Evolutionary conservation across 345 rosid genomes (phyloP).

Genomic region (Arabis hirsuta): DNA sequence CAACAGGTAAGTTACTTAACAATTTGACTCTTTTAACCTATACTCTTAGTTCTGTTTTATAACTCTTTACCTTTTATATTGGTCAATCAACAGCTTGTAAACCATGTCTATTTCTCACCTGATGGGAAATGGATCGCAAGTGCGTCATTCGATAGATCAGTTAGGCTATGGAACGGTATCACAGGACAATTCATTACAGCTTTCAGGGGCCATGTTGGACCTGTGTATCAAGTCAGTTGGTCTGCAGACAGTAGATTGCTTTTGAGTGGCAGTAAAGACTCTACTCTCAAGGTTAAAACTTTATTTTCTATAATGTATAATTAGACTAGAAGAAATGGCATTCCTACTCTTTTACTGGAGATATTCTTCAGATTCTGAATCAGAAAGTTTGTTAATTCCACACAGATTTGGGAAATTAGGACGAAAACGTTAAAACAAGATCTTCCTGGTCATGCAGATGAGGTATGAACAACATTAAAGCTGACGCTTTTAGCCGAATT

Average conservation of each 20-base stretch:
- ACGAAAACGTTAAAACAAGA: constrained; percentile 85
- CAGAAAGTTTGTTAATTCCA: constrained; percentile 21
- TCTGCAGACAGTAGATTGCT: constrained; percentile 97
- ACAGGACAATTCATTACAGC: constrained; percentile 87
- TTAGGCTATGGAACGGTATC: constrained; percentile 87
- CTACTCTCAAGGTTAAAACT: constrained; percentile 80
- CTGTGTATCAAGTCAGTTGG: constrained; percentile 98
- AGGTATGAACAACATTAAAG: constrained; percentile 51
- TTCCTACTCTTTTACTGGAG: not conserved
- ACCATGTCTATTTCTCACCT: constrained; percentile 94
- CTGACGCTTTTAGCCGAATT: not conserved
- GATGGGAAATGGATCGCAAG: constrained; percentile 98
- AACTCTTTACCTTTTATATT: not conserved
- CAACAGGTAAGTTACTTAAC: constrained; percentile 61
- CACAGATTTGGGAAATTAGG: constrained; percentile 86
- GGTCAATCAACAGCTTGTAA: constrained; percentile 69
- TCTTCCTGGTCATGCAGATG: constrained; percentile 95
- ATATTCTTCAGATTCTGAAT: constrained; percentile 13
- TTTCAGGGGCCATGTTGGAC: constrained; percentile 91
- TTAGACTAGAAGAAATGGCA: not conserved
- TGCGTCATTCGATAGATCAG: constrained; percentile 95
- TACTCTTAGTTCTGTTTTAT: not conserved
- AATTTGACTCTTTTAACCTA: not conserved
- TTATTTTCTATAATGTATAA: not conserved
- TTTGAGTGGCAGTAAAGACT: constrained; percentile 95